Percentiles rank a stretch among this genome's conserved stretches.
Evolutionary conservation across 1,284 basidiomycete species (phyloP).

Genomic region (Ceratobasidium sp.): DNA sequence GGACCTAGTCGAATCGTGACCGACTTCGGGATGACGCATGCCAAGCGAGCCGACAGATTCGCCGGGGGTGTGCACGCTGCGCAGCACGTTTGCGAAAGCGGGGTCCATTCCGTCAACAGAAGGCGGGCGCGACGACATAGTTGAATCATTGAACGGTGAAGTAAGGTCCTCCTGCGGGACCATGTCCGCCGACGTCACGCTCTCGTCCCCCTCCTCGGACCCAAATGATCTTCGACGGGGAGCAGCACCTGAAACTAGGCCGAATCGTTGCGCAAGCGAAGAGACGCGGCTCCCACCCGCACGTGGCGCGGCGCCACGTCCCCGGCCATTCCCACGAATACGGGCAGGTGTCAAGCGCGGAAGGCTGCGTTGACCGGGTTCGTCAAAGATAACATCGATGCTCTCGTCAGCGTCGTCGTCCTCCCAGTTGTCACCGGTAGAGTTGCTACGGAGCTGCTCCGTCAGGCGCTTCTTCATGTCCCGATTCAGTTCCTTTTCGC

Average conservation of each 20-base stretch:
- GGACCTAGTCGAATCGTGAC: conserved; percentile 38
- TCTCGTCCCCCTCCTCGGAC: conserved; percentile 29
- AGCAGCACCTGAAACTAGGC: conserved; percentile 66
- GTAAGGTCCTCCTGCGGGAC: conserved; percentile 51
- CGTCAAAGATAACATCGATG: conserved; percentile 36
- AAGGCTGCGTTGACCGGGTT: conserved; percentile 41
- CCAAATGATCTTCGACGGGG: conserved; percentile 49
- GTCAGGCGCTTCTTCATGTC: conserved; percentile 60
- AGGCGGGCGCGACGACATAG: conserved; percentile 54
- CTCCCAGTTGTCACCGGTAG: conserved; percentile 45
- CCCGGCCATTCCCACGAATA: conserved; percentile 56
- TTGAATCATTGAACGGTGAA: conserved; percentile 41
- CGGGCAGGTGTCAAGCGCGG: conserved; percentile 53
- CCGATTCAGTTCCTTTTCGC: conserved; percentile 82
- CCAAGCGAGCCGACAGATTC: conserved; percentile 18
- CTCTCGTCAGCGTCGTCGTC: conserved; percentile 47
- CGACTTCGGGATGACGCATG: conserved; percentile 12
- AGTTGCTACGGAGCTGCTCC: conserved; percentile 41
- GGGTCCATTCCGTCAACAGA: conserved; percentile 89
- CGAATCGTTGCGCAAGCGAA: conserved; percentile 70
- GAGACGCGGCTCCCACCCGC: conserved; percentile 63
- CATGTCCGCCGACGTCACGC: conserved; percentile 47
- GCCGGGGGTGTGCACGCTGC: conserved; percentile 32
- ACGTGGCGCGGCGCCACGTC: conserved; percentile 53
- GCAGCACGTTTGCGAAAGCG: conserved; percentile 76